Base-by-base conservation (phyloP, 768 basidiomycete species). In the Suillus spraguei region DNA sequence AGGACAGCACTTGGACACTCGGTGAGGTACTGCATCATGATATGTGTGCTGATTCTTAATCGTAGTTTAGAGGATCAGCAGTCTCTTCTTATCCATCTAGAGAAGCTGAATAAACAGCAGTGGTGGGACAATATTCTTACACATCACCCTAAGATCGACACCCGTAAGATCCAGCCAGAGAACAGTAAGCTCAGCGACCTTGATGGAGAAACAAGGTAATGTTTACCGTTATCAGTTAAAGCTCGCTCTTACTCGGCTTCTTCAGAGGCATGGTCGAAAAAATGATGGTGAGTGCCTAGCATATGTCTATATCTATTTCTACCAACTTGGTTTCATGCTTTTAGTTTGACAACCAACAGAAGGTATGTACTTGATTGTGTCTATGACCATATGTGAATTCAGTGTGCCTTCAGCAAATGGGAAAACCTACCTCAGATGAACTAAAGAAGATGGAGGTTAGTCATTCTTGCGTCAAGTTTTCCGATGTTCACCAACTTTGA, bases 61-160 rank as follows among this genome's bases (percentile, higher is more conserved):
- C n/a, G 54, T 24, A 20, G 60, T 22, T 22, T 67, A 96, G 94
- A 94, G 82, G 94, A 96, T 74, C 88, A 89, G 67, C 79, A 89
- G 63, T 78, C 79, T 9, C 79, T 97, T 60, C 79, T 85, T 20
- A 81, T 97, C 58, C 91, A 94, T 70, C 83, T 96, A 49, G 93
- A 95, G 76, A 96, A 97, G 75, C 68, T 92, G 60, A 93, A 95
- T 76, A 80, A 91, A 66, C 86, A 92, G 75, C 86, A 92, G 63
- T 99, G 97, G 97, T 99, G 97, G 97, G 92, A 95, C 74, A 95
- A 98, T 74, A 90, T 99, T 66, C 80, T 99, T 59, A 91, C 90
- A 2, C 93, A 97, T 70, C 95, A 97, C 71, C 95, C 97, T 16
- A 98, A 95, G 82, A 90, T 99, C 81, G 92, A 99, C 71, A 97